Conservation (phyloP, 768 basidiomycete genomes). For the Suillus occidentalis region DNA sequence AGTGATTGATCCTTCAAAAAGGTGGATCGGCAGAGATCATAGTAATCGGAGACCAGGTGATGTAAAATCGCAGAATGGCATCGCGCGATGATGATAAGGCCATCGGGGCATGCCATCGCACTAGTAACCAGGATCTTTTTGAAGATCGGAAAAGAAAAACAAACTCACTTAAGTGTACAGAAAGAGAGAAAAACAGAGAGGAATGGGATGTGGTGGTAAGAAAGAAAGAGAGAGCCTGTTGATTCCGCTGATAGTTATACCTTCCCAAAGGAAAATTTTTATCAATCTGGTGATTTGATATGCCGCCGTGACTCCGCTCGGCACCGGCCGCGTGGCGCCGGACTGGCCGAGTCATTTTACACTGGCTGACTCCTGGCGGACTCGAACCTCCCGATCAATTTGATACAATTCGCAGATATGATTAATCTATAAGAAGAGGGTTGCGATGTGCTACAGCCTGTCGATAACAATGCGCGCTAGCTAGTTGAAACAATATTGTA, state of each 20-base stretch:
- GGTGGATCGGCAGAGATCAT: constrained; percentile 26
- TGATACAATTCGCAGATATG: neutral
- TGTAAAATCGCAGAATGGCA: constrained; percentile 3
- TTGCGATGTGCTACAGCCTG: constrained; percentile 4
- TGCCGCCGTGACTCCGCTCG: constrained; percentile 43
- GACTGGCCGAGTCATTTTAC: constrained; percentile 17
- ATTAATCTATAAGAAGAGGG: constrained; percentile 10
- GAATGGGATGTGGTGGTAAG: constrained; percentile 38
- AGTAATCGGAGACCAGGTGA: constrained; percentile 12
- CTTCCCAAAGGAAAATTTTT: constrained; percentile 55
- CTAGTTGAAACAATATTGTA: constrained; percentile 12
- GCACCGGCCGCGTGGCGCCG: constrained; percentile 26
- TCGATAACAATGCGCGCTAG: constrained; percentile 9
- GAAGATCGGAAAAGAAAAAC: constrained; percentile 8
- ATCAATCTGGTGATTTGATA: constrained; percentile 62
- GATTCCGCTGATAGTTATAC: constrained; percentile 63
- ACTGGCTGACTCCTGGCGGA: constrained; percentile 12
- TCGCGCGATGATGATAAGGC: constrained; percentile 18
- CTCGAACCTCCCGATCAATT: neutral
- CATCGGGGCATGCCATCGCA: constrained; percentile 26
- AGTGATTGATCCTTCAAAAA: constrained; percentile 11
- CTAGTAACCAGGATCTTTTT: constrained; percentile 6
- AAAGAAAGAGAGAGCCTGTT: constrained; percentile 33
- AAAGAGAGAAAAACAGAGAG: constrained; percentile 34
- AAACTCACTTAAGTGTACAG: constrained; percentile 46